Conservation (phyloP, 805 yeast species). For the Yamadazyma sp. region DNA sequence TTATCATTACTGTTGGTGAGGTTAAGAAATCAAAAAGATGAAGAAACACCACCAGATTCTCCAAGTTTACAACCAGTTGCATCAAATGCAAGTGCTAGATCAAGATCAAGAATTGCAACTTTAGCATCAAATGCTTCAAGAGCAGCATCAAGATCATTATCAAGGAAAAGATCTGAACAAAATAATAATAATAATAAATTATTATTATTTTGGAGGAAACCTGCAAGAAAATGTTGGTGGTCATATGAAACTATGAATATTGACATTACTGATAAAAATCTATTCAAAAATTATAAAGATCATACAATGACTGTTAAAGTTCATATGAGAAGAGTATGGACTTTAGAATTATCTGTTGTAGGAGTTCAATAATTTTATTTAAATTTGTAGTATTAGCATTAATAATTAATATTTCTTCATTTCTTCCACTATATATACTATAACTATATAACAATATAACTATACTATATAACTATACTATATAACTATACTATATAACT, state of each 20-base stretch:
- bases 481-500: no score
- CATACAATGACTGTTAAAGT: slow-evolving; percentile 49
- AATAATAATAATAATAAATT: slow-evolving; percentile 56
- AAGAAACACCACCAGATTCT: slow-evolving; percentile 39
- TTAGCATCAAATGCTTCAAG: slow-evolving; percentile 56
- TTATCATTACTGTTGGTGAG: slow-evolving; percentile 76
- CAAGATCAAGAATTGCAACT: slow-evolving; percentile 54
- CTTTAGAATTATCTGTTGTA: slow-evolving; percentile 84
- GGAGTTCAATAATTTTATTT: slow-evolving; percentile 59
- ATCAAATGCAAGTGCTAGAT: slow-evolving; percentile 39
- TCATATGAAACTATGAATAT: slow-evolving; percentile 56
- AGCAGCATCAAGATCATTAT: slow-evolving; percentile 57
- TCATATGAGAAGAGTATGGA: slow-evolving; percentile 95
- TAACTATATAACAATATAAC: not conserved
- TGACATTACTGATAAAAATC: slow-evolving; percentile 26
- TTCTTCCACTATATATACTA: not conserved
- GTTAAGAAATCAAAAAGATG: slow-evolving; percentile 31
- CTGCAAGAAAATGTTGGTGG: slow-evolving; percentile 99
- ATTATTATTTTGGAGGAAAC: slow-evolving; percentile 92
- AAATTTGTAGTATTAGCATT: slow-evolving; percentile 2
- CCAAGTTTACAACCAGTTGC: slow-evolving; percentile 43
- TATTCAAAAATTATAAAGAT: slow-evolving; percentile 15
- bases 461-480: no score
- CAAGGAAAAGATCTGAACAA: slow-evolving; percentile 40
- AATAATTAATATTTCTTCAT: not conserved